These are phyloP conservation scores for Acorus gramineus DNA, from an alignment of 106 monocot species.

Conservation along the genomic window DNA sequence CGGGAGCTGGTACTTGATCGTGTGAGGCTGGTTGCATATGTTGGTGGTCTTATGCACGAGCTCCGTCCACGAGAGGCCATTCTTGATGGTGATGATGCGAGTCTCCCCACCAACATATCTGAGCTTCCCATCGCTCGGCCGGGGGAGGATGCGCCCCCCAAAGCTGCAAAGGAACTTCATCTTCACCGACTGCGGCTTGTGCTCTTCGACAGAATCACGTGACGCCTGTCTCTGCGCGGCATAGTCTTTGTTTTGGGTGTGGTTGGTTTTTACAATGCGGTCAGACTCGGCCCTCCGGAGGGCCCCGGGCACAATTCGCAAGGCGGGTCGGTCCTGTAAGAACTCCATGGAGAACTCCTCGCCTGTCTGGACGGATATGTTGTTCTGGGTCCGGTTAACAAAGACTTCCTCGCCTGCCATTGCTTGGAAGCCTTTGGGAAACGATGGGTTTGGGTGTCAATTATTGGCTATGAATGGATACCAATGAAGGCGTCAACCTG, in stretches of 20 bases:
- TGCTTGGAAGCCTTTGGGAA: slow-evolving; percentile 14
- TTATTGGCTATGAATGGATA: too few species aligned
- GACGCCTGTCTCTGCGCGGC: too few species aligned
- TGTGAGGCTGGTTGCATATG: slow-evolving; percentile 67
- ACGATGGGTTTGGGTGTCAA: slow-evolving; percentile 1
- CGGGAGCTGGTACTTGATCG: slow-evolving; percentile 88
- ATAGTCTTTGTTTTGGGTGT: too few species aligned
- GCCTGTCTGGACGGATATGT: slow-evolving; percentile 48
- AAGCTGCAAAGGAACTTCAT: slow-evolving; percentile 94
- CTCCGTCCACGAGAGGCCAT: slow-evolving; percentile 44
- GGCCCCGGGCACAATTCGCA: neutral
- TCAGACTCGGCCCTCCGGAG: slow-evolving; percentile 41
- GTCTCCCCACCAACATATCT: slow-evolving; percentile 95
- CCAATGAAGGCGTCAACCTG: too few species aligned
- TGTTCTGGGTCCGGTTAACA: slow-evolving; percentile 24
- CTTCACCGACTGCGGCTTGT: slow-evolving; percentile 35
- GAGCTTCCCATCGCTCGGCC: slow-evolving; percentile 81
- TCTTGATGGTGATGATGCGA: slow-evolving; percentile 49
- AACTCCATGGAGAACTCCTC: slow-evolving; percentile 61
- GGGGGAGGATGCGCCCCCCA: slow-evolving; percentile 86
- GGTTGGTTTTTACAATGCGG: neutral
- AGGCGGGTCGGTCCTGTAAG: slow-evolving; percentile 41
- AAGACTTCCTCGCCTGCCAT: slow-evolving; percentile 10
- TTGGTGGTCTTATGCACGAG: slow-evolving; percentile 58
- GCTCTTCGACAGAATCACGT: slow-evolving; percentile 7